Percentiles rank a stretch among this genome's conserved stretches.
Conservation (phyloP, 1,284 basidiomycete species). For the Mycena sp. region DNA sequence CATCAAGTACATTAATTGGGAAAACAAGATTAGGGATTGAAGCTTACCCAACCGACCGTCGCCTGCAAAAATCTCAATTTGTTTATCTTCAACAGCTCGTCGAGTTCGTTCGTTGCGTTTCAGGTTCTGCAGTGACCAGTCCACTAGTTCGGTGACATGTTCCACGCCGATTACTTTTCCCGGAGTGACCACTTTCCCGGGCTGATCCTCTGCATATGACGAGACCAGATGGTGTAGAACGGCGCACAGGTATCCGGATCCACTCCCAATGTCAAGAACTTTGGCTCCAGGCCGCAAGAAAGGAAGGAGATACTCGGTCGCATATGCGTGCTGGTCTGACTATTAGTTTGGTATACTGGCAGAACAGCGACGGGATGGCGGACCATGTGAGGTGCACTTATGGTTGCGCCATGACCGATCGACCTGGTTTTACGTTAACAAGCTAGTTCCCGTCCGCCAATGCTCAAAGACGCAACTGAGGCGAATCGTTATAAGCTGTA, state of each 20-base stretch:
- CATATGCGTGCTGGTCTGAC: constrained; percentile 72
- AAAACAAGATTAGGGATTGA: not conserved
- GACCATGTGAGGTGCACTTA: constrained; percentile 89
- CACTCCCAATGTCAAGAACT: constrained; percentile 86
- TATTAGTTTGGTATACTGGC: constrained; percentile 15
- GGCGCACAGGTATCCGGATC: constrained; percentile 82
- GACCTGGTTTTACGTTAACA: constrained; percentile 49
- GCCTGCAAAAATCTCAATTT: constrained; percentile 74
- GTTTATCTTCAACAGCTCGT: constrained; percentile 56
- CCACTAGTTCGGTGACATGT: constrained; percentile 84
- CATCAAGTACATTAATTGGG: not conserved
- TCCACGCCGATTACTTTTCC: constrained; percentile 92
- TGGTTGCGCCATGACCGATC: constrained; percentile 86
- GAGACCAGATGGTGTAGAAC: constrained; percentile 81
- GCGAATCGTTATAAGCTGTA: constrained; percentile 82
- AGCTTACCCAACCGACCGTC: constrained; percentile 83
- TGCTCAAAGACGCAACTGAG: constrained; percentile 62
- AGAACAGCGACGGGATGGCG: not conserved
- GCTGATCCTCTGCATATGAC: constrained; percentile 31
- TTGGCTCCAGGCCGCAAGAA: constrained; percentile 74
- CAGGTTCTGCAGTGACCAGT: constrained; percentile 78
- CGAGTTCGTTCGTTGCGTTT: constrained; percentile 69
- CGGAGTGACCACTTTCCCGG: constrained; percentile 23
- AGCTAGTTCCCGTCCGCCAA: not conserved
- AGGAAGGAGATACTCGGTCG: constrained; percentile 76